phyloP scores from a whole-genome alignment of 164 flowering plant species.

The Liriodendron chinense region DNA sequence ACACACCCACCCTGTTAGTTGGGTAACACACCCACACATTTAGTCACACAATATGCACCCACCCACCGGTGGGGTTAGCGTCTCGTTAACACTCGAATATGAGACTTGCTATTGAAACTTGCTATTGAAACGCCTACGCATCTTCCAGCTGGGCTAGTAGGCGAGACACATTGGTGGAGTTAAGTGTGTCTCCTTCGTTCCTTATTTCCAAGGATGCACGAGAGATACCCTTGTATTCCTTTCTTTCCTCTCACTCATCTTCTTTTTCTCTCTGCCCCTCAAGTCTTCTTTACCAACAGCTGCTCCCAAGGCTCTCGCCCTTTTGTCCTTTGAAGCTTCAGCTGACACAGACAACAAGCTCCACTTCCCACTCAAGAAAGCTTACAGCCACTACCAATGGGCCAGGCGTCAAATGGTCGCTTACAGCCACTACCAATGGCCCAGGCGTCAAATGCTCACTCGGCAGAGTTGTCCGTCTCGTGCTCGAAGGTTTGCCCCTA shows the following conservation, averaged over 20 bases:
- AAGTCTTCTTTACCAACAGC: neutral
- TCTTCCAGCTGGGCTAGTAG: no score
- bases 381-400: constrained; percentile 54
- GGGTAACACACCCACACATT: no score
- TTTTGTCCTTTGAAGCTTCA: constrained; percentile 61
- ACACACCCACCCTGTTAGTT: no score
- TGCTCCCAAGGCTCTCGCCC: constrained; percentile 47
- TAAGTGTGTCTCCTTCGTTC: no score
- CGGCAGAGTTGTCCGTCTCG: constrained; percentile 45
- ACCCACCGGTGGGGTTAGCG: no score
- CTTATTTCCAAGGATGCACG: neutral
- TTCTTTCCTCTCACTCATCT: neutral
- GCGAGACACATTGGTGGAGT: no score
- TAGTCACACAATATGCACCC: no score
- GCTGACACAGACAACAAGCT: constrained; percentile 53
- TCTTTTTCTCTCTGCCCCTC: neutral
- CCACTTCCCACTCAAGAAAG: constrained; percentile 27
- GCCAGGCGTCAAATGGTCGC: constrained; percentile 56
- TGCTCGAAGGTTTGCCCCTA: constrained; percentile 42
- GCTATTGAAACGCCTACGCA: no score
- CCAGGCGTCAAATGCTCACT: constrained; percentile 54
- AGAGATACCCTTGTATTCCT: constrained; percentile 4
- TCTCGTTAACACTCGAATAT: no score
- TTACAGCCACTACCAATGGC: no score
- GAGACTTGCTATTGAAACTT: no score